Conservation (phyloP, 2,329 filamentous ascomycete species). For the Ceratocystis lukuohia region DNA sequence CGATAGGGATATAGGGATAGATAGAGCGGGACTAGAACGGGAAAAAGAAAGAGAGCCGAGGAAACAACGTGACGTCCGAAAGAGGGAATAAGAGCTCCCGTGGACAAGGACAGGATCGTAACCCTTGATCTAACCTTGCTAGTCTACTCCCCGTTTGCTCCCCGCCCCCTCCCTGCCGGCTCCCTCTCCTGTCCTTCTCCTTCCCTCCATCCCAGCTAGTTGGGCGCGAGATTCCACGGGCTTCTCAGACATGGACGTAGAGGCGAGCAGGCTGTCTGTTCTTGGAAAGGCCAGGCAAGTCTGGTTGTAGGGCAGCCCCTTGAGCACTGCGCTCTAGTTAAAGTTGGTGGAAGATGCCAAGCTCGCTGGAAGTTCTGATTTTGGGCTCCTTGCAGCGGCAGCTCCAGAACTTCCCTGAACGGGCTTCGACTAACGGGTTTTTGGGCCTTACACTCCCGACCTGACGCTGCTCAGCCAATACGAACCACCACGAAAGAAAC, state of each 20-base stretch:
- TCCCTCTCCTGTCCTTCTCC: not conserved
- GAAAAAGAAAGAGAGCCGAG: not conserved
- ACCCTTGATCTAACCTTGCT: not conserved
- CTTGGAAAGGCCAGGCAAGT: not conserved
- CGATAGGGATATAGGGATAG: too few relatives aligned
- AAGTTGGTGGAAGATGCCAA: too few relatives aligned
- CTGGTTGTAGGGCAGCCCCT: too few relatives aligned
- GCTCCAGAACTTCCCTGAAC: too few relatives aligned
- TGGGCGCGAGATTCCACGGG: slow-evolving; percentile 2
- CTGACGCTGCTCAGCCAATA: too few relatives aligned
- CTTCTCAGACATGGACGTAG: not conserved
- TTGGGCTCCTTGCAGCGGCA: too few relatives aligned
- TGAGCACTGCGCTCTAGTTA: too few relatives aligned
- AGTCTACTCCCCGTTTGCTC: not conserved
- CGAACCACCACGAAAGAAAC: too few relatives aligned
- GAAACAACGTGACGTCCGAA: not conserved
- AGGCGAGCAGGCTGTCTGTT: not conserved
- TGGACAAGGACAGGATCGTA: not conserved
- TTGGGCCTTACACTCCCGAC: too few relatives aligned
- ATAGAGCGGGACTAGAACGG: too few relatives aligned
- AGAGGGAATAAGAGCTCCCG: not conserved
- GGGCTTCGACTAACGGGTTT: too few relatives aligned
- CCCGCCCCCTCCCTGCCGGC: not conserved
- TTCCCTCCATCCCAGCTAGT: not conserved
- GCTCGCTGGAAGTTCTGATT: too few relatives aligned